A percentile compares a stretch with the other conserved stretches of the same genome.
These are phyloP conservation scores for Flueggea neowawraea DNA, from an alignment of 441 rosid genomes.

Conservation along the genomic window DNA sequence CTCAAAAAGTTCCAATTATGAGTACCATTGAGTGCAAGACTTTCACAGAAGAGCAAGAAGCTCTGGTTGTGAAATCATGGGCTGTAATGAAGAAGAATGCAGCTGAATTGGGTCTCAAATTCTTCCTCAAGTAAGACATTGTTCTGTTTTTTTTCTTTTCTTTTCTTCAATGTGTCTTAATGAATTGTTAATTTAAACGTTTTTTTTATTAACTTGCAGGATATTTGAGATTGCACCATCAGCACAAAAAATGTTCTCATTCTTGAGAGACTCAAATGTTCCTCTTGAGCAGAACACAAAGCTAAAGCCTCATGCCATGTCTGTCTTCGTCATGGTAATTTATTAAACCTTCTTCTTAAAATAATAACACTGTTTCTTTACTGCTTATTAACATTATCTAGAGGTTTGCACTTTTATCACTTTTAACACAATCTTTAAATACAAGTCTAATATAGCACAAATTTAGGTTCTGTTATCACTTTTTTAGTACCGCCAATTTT, in stretches of 20 bases:
- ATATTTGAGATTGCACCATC: slow-evolving; percentile 89
- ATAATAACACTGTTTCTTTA: not conserved
- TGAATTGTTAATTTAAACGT: not conserved
- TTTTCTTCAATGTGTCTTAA: no score
- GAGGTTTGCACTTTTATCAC: no score
- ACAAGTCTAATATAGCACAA: no score
- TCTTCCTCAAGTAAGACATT: slow-evolving; percentile 55
- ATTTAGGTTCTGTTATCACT: no score
- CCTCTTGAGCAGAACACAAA: slow-evolving; percentile 66
- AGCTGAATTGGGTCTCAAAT: slow-evolving; percentile 67
- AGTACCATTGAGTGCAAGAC: slow-evolving; percentile 18
- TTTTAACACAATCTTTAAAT: no score
- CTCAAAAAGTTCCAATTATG: not conserved
- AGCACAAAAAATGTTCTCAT: slow-evolving; percentile 65
- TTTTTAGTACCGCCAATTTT: no score
- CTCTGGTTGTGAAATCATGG: slow-evolving; percentile 83
- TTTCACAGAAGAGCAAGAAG: slow-evolving; percentile 77
- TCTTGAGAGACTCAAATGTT: slow-evolving; percentile 60
- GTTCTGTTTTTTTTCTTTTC: not conserved
- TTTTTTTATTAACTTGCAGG: slow-evolving; percentile 22
- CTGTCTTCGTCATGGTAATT: slow-evolving; percentile 77
- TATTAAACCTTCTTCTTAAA: not conserved
- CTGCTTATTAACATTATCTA: no score
- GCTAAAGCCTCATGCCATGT: slow-evolving; percentile 78
- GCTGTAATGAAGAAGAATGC: slow-evolving; percentile 66